phyloP scores from a whole-genome alignment of 352 stramenopile genomes.

The Phytopythium montanum region DNA sequence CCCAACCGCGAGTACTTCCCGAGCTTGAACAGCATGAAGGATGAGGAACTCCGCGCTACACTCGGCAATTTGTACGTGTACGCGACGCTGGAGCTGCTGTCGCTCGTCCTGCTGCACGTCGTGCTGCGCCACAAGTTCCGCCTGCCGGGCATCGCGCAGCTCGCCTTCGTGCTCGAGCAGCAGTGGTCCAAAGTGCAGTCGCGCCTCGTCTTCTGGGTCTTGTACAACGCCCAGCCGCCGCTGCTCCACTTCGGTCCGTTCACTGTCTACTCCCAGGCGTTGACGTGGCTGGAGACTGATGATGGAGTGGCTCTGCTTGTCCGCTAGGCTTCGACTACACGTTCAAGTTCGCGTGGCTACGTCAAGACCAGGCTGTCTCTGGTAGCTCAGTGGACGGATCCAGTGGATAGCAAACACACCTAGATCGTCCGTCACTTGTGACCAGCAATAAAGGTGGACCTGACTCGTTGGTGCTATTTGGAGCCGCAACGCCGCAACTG shows the following conservation, averaged over 20 bases:
- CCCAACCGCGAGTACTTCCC: not conserved
- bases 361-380: not conserved
- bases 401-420: not conserved
- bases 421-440: no score
- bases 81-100: no score
- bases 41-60: no score
- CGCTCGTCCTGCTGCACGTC: no score
- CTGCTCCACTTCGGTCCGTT: constrained; percentile 21
- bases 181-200: constrained; percentile 13
- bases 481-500: no score
- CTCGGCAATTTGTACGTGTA: no score
- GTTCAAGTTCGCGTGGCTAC: constrained; percentile 34
- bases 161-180: not conserved
- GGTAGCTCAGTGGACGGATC: not conserved
- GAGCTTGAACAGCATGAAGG: not conserved
- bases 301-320: not conserved
- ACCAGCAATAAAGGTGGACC: no score
- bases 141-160: not conserved
- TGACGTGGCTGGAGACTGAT: not conserved
- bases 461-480: no score
- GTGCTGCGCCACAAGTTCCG: no score
- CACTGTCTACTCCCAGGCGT: not conserved
- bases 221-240: not conserved
- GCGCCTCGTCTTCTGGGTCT: not conserved
- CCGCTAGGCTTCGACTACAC: constrained; percentile 23